Percentiles rank a stretch among this genome's conserved stretches.
phyloP scores from a whole-genome alignment of 306 rosid species.

The Betula pendula region DNA sequence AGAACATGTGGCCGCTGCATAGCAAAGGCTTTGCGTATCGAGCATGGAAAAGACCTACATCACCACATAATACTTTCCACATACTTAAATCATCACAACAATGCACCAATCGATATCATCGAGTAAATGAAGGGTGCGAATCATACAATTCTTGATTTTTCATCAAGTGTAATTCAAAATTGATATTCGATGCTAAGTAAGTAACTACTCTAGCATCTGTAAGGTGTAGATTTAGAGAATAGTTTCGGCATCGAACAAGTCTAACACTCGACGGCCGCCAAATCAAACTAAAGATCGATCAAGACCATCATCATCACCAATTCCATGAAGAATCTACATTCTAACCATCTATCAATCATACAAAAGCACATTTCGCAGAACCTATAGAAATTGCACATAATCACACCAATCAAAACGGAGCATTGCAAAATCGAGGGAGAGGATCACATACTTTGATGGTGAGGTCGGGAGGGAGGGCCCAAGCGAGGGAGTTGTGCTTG shows the following conservation, averaged over 20 bases:
- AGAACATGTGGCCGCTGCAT: constrained; percentile 83
- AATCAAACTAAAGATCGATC: neutral
- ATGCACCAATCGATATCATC: neutral
- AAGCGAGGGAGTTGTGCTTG: constrained; percentile 68
- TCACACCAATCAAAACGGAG: neutral
- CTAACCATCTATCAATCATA: neutral
- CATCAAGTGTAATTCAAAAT: no score
- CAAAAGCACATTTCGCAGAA: neutral
- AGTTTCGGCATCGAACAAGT: neutral
- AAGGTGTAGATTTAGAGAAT: no score
- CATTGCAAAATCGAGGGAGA: neutral
- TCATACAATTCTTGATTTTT: no score
- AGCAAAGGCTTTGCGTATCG: constrained; percentile 86
- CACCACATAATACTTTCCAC: constrained; percentile 7
- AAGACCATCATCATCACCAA: neutral
- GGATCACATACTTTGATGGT: constrained; percentile 62
- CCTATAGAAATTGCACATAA: neutral
- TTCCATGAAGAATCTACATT: neutral
- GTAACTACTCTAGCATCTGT: no score
- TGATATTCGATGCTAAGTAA: no score
- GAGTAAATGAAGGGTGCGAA: neutral
- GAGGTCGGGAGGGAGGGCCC: constrained; percentile 95
- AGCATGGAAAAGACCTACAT: constrained; percentile 89
- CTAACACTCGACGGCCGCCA: neutral
- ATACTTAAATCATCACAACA: neutral